These are phyloP conservation scores for Cercospora beticola DNA, from an alignment of 2,329 filamentous ascomycete species.

Conservation along the genomic window DNA sequence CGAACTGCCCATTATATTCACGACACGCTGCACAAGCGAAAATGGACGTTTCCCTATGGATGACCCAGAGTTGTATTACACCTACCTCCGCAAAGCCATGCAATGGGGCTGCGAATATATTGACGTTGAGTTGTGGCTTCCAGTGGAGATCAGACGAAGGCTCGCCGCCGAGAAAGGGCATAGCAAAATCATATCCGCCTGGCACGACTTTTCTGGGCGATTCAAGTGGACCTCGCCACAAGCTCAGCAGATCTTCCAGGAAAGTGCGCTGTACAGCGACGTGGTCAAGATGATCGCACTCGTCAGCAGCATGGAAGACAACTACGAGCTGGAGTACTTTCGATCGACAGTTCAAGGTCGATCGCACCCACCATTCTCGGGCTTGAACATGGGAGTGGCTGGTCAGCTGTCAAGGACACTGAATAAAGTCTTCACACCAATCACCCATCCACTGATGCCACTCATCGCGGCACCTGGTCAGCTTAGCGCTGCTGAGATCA, in stretches of 20 bases:
- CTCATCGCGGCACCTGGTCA: constrained; percentile 84
- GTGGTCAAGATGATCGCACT: constrained; percentile 91
- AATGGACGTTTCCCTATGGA: constrained; percentile 86
- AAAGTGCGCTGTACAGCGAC: constrained; percentile 72
- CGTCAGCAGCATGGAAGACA: constrained; percentile 77
- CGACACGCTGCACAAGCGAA: constrained; percentile 75
- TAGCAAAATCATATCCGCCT: constrained; percentile 86
- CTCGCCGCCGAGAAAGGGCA: constrained; percentile 70
- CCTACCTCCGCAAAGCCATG: constrained; percentile 78
- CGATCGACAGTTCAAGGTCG: constrained; percentile 67
- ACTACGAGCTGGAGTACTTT: constrained; percentile 89
- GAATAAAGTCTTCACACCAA: constrained; percentile 83
- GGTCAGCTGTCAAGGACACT: constrained; percentile 80
- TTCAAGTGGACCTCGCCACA: constrained; percentile 79
- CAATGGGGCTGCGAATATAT: constrained; percentile 90
- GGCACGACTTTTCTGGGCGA: constrained; percentile 81
- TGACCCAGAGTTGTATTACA: constrained; percentile 70
- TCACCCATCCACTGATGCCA: constrained; percentile 80
- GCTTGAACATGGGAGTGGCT: constrained; percentile 83
- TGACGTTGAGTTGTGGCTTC: constrained; percentile 84
- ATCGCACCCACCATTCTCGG: constrained; percentile 72
- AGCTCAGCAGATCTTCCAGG: constrained; percentile 69
- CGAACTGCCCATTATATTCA: constrained; percentile 87
- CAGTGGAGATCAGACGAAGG: constrained; percentile 68
- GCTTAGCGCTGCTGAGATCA: constrained; percentile 82